Evolutionary conservation across 1,284 basidiomycete species (phyloP).

Genomic region (Melampsora larici-populina): DNA sequence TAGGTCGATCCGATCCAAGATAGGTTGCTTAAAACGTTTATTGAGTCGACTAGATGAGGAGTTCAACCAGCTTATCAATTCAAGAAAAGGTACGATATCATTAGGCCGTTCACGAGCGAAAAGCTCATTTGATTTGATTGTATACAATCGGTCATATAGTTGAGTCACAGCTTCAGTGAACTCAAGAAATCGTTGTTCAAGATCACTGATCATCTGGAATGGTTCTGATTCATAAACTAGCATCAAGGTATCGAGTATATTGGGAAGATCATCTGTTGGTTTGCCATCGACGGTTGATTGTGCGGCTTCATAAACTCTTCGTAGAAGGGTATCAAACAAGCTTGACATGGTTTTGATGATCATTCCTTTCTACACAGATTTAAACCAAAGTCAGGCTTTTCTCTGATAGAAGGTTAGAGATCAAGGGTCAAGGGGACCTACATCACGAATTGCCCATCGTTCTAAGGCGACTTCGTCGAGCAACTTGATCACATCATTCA

Average conservation of each 20-base stretch:
- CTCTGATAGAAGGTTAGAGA: constrained; percentile 49
- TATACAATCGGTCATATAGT: constrained; percentile 50
- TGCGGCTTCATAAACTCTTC: constrained; percentile 77
- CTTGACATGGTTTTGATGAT: constrained; percentile 51
- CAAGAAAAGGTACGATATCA: constrained; percentile 70
- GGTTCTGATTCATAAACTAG: constrained; percentile 54
- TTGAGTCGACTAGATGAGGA: constrained; percentile 76
- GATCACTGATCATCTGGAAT: constrained; percentile 65
- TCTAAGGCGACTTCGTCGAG: constrained; percentile 61
- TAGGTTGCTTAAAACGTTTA: constrained; percentile 75
- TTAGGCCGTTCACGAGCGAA: constrained; percentile 68
- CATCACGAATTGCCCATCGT: constrained; percentile 77
- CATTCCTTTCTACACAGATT: constrained; percentile 45
- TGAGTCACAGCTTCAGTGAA: constrained; percentile 47
- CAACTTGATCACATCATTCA: constrained; percentile 68
- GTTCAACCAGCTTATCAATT: constrained; percentile 84
- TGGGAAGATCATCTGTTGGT: constrained; percentile 65
- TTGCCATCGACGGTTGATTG: constrained; percentile 71
- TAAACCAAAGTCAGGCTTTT: constrained; percentile 64
- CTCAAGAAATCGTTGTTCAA: constrained; percentile 52
- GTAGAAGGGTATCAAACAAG: constrained; percentile 83
- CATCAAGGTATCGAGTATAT: constrained; percentile 46
- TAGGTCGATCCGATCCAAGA: constrained; percentile 60
- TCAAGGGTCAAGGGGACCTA: constrained; percentile 56
- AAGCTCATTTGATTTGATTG: constrained; percentile 63